Evolutionary conservation across 805 yeast genomes (phyloP).

Genomic region (Nakazawaea wickerhamii): DNA sequence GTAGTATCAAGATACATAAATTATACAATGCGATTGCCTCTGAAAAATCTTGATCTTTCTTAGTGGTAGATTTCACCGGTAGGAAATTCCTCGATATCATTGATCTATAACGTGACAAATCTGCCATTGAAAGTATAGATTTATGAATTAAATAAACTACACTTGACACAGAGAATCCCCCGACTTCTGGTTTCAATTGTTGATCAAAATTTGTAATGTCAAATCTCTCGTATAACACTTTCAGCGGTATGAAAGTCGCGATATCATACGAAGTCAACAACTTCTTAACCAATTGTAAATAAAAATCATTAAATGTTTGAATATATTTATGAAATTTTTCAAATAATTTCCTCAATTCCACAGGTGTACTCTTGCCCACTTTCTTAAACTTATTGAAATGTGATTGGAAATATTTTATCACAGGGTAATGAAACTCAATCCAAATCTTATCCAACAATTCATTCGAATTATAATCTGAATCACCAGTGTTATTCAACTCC

Average conservation of each 20-base stretch:
- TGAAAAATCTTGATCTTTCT: slow-evolving; percentile 32
- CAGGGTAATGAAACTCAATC: slow-evolving; percentile 60
- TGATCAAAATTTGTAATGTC: slow-evolving; percentile 15
- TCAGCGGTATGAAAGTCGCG: slow-evolving; percentile 28
- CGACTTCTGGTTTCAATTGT: slow-evolving; percentile 11
- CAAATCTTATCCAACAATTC: slow-evolving; percentile 47
- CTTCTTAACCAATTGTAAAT: slow-evolving; percentile 35
- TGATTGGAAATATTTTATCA: slow-evolving; percentile 49
- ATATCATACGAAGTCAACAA: slow-evolving; percentile 34
- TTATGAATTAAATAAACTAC: slow-evolving; percentile 41
- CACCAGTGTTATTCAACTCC: slow-evolving; percentile 21
- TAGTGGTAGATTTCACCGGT: slow-evolving; percentile 24
- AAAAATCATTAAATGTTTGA: slow-evolving; percentile 43
- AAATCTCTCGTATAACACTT: slow-evolving; percentile 25
- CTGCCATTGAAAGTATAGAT: slow-evolving; percentile 50
- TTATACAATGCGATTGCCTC: slow-evolving; percentile 44
- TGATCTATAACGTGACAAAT: slow-evolving; percentile 51
- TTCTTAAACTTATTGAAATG: slow-evolving; percentile 23
- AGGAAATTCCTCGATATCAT: slow-evolving; percentile 40
- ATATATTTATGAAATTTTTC: slow-evolving; percentile 45
- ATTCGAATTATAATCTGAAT: slow-evolving; percentile 17
- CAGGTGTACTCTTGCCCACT: slow-evolving; percentile 25
- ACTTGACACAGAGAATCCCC: slow-evolving; percentile 23
- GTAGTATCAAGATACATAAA: slow-evolving; percentile 50
- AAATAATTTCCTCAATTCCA: slow-evolving; percentile 53